phyloP scores from a whole-genome alignment of 352 stramenopile species.

The Phytophthora meadii region DNA sequence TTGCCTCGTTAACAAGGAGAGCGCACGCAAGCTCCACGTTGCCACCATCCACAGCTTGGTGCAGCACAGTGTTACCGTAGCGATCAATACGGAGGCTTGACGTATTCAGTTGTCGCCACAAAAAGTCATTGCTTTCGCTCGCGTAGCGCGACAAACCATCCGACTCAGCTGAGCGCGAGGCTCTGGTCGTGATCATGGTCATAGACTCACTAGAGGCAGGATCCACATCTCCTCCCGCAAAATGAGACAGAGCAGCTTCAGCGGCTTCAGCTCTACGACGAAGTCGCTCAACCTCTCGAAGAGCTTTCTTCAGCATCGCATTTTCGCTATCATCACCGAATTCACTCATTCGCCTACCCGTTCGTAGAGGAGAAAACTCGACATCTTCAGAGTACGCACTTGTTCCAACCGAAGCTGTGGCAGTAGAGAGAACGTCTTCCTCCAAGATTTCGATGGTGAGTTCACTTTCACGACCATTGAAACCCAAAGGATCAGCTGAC shows the following conservation, averaged over 20 bases:
- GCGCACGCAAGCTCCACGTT: constrained; percentile 59
- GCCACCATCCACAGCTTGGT: constrained; percentile 50
- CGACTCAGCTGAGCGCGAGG: constrained; percentile 11
- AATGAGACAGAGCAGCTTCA: constrained; percentile 60
- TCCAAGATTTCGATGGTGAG: constrained; percentile 37
- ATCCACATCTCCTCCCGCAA: constrained; percentile 21
- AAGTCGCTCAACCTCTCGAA: constrained; percentile 63
- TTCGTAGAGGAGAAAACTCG: constrained; percentile 27
- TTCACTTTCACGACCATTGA: constrained; percentile 38
- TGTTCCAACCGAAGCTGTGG: constrained; percentile 48
- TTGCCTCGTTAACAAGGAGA: constrained; percentile 52
- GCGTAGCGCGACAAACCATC: constrained; percentile 8
- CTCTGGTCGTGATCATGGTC: constrained; percentile 25
- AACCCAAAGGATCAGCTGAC: constrained; percentile 12
- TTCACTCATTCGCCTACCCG: constrained; percentile 22
- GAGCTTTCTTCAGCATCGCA: constrained; percentile 54
- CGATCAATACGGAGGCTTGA: constrained; percentile 48
- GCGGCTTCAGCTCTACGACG: constrained; percentile 65
- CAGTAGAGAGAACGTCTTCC: constrained; percentile 42
- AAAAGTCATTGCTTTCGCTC: constrained; percentile 8
- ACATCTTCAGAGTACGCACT: constrained; percentile 50
- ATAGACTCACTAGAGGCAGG: constrained; percentile 22
- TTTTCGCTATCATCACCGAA: constrained; percentile 33
- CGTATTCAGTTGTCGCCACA: constrained; percentile 32
- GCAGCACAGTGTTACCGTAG: constrained; percentile 67